Base-by-base conservation (phyloP, 176 grass and related monocot genomes). In the Bothriochloa decipiens region DNA sequence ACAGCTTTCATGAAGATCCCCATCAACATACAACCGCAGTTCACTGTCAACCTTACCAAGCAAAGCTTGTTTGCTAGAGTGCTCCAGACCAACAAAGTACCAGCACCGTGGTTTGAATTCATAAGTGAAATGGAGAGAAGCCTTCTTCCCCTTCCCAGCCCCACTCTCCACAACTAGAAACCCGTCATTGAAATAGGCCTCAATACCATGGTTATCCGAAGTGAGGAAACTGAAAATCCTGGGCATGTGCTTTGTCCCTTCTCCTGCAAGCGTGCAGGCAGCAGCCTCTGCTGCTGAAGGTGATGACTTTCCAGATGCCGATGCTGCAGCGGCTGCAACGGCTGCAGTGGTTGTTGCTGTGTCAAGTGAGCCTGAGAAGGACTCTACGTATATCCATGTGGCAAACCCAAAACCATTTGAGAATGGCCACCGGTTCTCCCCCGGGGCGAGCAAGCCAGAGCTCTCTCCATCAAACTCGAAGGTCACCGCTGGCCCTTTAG, bases 381-480 rank as follows among this genome's bases (percentile, higher is more conserved):
- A 93, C 73, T 98, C 96, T 22, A 98, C 88, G 53, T 95, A 98
- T 47, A 98, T 94, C 96, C 96, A 98, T 50, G 93, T 98, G 80
- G 91, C 96, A 79, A 98, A 92, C 40, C 89, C 96, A 78, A 95
- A 95, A 70, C 96, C 96, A 37, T 94, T 98, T 9, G 88, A 79
- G 84, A 98, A 98, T 46, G 96, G 93, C 96, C 96, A 98, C 62
- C 88, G 60, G 86, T 76, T 94, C 37, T 98, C 96, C 29, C 87
- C 93, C 0, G 96, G 93, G 36, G 80, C 93, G 27, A 95, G 87
- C 83, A 98, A 81, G 15, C 96, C 93, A 25, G 96, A 95, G 69
- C 75, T 94, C 81, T 98, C 96, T 1, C 93, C 96, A 75, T 92
- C 81, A 22, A 98, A 95, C 78, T 98, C 96, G 57, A 98, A 98